These are phyloP conservation scores for Cryomyces minteri DNA, from an alignment of 495 filamentous ascomycete genomes.

Conservation along the genomic window DNA sequence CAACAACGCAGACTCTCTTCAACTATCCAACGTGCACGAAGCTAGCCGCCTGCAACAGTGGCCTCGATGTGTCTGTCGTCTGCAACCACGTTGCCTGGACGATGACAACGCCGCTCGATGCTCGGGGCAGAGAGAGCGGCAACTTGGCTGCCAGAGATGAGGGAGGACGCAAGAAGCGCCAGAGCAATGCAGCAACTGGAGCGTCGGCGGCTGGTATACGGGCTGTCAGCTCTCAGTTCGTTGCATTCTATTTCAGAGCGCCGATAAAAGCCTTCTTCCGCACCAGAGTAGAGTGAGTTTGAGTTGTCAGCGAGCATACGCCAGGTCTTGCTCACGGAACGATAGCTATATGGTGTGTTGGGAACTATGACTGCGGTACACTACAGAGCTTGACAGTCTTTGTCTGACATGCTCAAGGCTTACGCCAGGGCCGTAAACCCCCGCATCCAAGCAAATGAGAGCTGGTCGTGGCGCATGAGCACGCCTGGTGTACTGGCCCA, in stretches of 20 bases:
- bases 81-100: background rate
- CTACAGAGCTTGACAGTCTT: background rate
- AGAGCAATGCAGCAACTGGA: slow-evolving; percentile 55
- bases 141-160: background rate
- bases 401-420: slow-evolving; percentile 22
- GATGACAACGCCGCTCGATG: slow-evolving; percentile 2
- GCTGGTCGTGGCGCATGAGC: slow-evolving; percentile 53
- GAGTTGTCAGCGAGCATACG: too few species aligned
- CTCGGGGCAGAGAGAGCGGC: background rate
- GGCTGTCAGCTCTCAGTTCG: slow-evolving; percentile 55
- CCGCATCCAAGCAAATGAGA: slow-evolving; percentile 28
- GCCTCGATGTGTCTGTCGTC: too few species aligned
- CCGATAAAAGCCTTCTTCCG: slow-evolving; percentile 83
- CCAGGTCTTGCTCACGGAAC: background rate
- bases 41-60: too few species aligned
- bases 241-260: slow-evolving; percentile 79
- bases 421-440: slow-evolving; percentile 55
- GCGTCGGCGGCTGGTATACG: slow-evolving; percentile 62
- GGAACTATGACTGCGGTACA: slow-evolving; percentile 4
- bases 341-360: slow-evolving; percentile 38
- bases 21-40: too few species aligned
- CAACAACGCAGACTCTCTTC: too few species aligned
- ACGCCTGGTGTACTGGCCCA: slow-evolving; percentile 65
- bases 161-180: slow-evolving; percentile 8
- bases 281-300: slow-evolving; percentile 63